Evolutionary conservation across 495 filamentous ascomycete genomes (phyloP).

Genomic region (Xylaria nigripes): DNA sequence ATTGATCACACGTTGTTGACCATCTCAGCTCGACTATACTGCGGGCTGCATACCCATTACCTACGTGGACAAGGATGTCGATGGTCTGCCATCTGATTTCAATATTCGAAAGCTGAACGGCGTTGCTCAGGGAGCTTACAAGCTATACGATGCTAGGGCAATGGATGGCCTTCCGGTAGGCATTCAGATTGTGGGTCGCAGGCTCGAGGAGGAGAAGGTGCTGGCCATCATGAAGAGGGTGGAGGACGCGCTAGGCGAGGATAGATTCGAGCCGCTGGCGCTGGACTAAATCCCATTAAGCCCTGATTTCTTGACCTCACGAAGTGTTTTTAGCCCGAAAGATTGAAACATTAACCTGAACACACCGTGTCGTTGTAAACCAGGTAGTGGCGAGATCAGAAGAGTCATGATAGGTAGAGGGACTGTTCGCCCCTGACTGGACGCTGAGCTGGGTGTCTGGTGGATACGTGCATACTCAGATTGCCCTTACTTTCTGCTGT

Average conservation of each 20-base stretch:
- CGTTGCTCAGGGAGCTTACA: conserved; percentile 76
- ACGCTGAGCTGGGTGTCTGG: too few species aligned
- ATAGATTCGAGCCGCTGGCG: conserved; percentile 59
- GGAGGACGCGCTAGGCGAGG: conserved; percentile 60
- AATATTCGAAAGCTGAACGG: conserved; percentile 59
- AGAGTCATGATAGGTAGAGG: too few species aligned
- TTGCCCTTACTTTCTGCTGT: too few species aligned
- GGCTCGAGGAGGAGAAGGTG: conserved; percentile 89
- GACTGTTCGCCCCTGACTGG: too few species aligned
- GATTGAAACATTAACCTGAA: background rate
- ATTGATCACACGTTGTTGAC: conserved; percentile 1
- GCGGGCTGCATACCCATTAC: conserved; percentile 81
- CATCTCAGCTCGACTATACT: conserved; percentile 66
- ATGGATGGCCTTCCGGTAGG: conserved; percentile 88
- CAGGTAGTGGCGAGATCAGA: too few species aligned
- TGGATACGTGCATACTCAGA: too few species aligned
- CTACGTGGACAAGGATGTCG: conserved; percentile 63
- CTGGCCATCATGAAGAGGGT: conserved; percentile 73
- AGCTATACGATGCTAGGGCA: conserved; percentile 69
- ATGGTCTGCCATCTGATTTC: conserved; percentile 54
- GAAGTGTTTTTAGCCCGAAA: background rate
- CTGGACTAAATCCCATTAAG: conserved; percentile 22
- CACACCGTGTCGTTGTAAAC: too few species aligned
- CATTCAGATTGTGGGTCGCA: conserved; percentile 75
- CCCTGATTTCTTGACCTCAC: background rate